Percentiles rank a stretch among this genome's conserved stretches.
Evolutionary conservation across 768 basidiomycete species (phyloP).

Genomic region (Pleurotus pulmonarius): DNA sequence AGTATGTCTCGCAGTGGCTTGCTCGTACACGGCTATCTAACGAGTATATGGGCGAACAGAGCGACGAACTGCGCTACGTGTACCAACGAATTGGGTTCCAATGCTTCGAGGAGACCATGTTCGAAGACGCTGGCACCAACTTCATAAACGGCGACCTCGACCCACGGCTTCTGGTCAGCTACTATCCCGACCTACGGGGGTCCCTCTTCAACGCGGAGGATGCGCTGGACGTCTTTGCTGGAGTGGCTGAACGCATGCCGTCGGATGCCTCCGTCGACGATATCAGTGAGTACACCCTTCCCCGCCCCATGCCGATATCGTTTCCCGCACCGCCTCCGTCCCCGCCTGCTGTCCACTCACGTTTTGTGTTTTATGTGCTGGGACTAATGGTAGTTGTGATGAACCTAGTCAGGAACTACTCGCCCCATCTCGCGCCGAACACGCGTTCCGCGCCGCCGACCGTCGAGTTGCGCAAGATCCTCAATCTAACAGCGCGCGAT

Average conservation of each 20-base stretch:
- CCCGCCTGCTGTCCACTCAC: slow-evolving; percentile 21
- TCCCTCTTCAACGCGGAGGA: slow-evolving; percentile 53
- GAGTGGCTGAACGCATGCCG: slow-evolving; percentile 71
- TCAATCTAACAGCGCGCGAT: slow-evolving; percentile 62
- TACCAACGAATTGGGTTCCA: slow-evolving; percentile 82
- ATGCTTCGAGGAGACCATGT: slow-evolving; percentile 73
- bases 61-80: slow-evolving; percentile 71
- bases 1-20: slow-evolving; percentile 26
- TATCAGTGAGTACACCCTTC: slow-evolving; percentile 66
- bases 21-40: background rate
- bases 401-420: slow-evolving; percentile 91
- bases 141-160: slow-evolving; percentile 81
- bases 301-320: slow-evolving; percentile 17
- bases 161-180: slow-evolving; percentile 75
- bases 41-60: slow-evolving; percentile 24
- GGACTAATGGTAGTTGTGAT: slow-evolving; percentile 80
- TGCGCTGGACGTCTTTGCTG: slow-evolving; percentile 67
- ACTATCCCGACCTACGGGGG: slow-evolving; percentile 76
- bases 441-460: slow-evolving; percentile 68
- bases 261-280: slow-evolving; percentile 69
- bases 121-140: slow-evolving; percentile 78
- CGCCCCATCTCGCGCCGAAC: slow-evolving; percentile 75
- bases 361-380: slow-evolving; percentile 37
- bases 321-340: slow-evolving; percentile 21
- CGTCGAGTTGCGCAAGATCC: slow-evolving; percentile 59